These are phyloP conservation scores for Cunninghamia lanceolata DNA, from an alignment of 75 land plant species.

Conservation along the genomic window DNA sequence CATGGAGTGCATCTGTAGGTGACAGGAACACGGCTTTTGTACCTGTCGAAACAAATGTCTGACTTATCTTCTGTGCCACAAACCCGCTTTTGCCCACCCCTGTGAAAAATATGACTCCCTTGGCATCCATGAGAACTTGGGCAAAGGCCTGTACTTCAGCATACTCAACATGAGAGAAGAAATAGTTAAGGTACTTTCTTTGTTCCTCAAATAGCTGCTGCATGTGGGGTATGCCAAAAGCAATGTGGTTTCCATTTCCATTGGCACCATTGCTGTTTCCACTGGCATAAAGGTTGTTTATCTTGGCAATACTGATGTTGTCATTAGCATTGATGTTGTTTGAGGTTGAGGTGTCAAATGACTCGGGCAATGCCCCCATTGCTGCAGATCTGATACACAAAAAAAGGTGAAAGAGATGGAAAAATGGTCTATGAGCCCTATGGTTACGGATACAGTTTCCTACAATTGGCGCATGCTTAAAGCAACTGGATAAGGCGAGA, in stretches of 20 bases:
- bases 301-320: not conserved
- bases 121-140: slow-evolving; percentile 43
- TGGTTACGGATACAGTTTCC: not conserved
- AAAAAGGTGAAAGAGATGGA: not conserved
- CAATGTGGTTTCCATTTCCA: not conserved
- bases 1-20: slow-evolving; percentile 95
- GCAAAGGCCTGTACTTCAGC: slow-evolving; percentile 56
- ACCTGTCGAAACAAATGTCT: slow-evolving; percentile 91
- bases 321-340: not conserved
- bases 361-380: slow-evolving; percentile 11
- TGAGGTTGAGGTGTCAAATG: not conserved
- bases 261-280: not conserved
- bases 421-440: not conserved
- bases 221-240: slow-evolving; percentile 27
- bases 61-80: slow-evolving; percentile 92
- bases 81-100: slow-evolving; percentile 99
- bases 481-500: not conserved
- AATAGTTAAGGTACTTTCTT: slow-evolving; percentile 58
- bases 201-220: slow-evolving; percentile 68
- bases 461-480: not conserved
- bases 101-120: slow-evolving; percentile 87
- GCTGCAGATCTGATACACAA: slow-evolving; percentile 8
- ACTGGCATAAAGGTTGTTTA: not conserved
- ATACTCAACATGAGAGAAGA: slow-evolving; percentile 67
- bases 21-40: slow-evolving; percentile 68